A percentile compares a stretch with the other conserved stretches of the same genome.
These are phyloP conservation scores for Citropsis articulata DNA, from an alignment of 345 rosid genomes.

Conservation along the genomic window DNA sequence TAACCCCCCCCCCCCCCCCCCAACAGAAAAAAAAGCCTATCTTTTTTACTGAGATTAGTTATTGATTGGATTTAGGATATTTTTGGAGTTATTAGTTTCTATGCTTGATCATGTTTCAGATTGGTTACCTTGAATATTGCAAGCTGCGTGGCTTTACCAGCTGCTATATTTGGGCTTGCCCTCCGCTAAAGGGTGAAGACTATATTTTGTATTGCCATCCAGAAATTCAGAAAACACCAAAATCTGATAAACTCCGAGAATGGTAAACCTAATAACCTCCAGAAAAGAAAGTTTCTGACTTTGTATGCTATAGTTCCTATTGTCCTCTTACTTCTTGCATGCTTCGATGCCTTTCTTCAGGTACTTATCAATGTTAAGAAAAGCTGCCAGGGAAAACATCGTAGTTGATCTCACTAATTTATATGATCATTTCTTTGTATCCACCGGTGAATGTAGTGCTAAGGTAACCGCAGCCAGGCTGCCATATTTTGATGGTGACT, in stretches of 20 bases:
- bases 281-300: neutral
- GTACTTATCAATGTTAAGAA: conserved; percentile 86
- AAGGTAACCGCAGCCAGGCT: conserved; percentile 97
- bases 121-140: conserved; percentile 98
- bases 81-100: conserved; percentile 8
- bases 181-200: conserved; percentile 99
- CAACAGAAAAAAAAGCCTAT: too few relatives aligned
- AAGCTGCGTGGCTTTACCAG: conserved; percentile 97
- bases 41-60: neutral
- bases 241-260: conserved; percentile 97
- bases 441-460: conserved; percentile 82
- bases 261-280: conserved; percentile 62
- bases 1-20: too few relatives aligned
- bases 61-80: neutral
- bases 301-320: conserved; percentile 1
- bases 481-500: conserved; percentile 99
- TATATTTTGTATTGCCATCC: conserved; percentile 98
- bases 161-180: conserved; percentile 99
- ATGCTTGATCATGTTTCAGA: conserved; percentile 45
- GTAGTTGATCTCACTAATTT: conserved; percentile 82
- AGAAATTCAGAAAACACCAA: conserved; percentile 98
- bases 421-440: conserved; percentile 87
- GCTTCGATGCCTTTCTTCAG: conserved; percentile 35
- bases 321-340: conserved; percentile 20
- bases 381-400: conserved; percentile 81